Evolutionary conservation across 192 early-diverging fungal species (phyloP), one percentile per base, ranked within the genome.

Genomic region (Entrophospora sp.): DNA sequence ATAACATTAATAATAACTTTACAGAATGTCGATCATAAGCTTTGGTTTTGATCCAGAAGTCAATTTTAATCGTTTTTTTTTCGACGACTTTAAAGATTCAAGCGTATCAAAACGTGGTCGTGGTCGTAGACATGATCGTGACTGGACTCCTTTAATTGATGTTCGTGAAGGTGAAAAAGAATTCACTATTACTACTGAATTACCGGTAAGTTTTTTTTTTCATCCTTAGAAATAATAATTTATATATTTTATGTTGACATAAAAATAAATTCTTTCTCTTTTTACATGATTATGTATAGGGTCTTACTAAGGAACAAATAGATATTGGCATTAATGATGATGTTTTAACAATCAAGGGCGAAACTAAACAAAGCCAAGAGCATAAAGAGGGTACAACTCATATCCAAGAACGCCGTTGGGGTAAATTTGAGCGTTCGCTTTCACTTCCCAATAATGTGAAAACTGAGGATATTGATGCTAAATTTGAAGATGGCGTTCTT

Each of bases 401-500:
- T 24, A 75, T 76, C 22, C 68, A 71, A 52, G 85, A 86, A 69
- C 74, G 85, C 24, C 69, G 69, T 35, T 76, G 69, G 40, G 83
- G 83, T 30, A 73, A 46, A 34, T 86, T 75, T 65, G 67, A 66
- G 8, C 77, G 81, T 25, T 62, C 46, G 28, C 64, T 86, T 55
- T 61, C 73, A 20, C 71, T 86, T 18, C 82, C 85, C 1, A 34
- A 58, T 2, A 74, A 74, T 58, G 73, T 76, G 35, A 73, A 81
- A 14, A 42, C 58, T 8, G 75, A 81, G 5, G 70, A 75, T 10
- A 79, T 84, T 27, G 35, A 66, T 37, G 84, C 85, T 59, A 82
- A 71, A 34, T 73, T 79, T 49, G 58, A 85, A 4, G 64, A 85
- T 65, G 85, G 85, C 8, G 70, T 86, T 16, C 67, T 86, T 27